Percentiles rank a stretch among this genome's conserved stretches.
phyloP scores from a whole-genome alignment of 805 yeast species.

The Yamadazyma takamatsuzukensis region DNA sequence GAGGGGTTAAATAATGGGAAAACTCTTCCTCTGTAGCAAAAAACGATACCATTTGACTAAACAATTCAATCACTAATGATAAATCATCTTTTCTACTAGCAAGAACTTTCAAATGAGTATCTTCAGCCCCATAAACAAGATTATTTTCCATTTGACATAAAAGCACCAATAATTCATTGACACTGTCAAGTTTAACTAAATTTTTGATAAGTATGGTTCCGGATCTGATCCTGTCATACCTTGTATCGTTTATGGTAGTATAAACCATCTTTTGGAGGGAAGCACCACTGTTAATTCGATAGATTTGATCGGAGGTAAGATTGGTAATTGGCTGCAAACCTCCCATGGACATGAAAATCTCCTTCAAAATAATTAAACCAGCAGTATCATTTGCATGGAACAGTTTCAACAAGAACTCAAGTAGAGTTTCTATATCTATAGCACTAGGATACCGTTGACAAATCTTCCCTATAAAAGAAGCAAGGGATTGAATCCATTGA shows the following conservation, averaged over 20 bases:
- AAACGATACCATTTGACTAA: constrained; percentile 51
- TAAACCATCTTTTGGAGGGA: constrained; percentile 55
- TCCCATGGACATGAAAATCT: constrained; percentile 67
- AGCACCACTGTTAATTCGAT: constrained; percentile 60
- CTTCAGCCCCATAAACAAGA: constrained; percentile 29
- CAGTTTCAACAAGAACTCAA: constrained; percentile 58
- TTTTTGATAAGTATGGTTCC: constrained; percentile 48
- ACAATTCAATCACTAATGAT: constrained; percentile 61
- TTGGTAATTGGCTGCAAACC: constrained; percentile 73
- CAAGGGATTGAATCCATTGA: constrained; percentile 81
- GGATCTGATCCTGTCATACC: constrained; percentile 46
- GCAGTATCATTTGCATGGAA: constrained; percentile 57
- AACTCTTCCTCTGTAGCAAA: constrained; percentile 38
- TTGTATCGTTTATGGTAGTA: constrained; percentile 53
- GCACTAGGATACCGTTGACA: constrained; percentile 48
- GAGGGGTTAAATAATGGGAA: constrained; percentile 32
- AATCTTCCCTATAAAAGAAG: constrained; percentile 74
- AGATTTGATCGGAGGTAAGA: constrained; percentile 61
- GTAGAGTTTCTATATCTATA: constrained; percentile 61
- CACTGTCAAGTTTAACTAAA: constrained; percentile 39
- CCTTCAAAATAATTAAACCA: constrained; percentile 62
- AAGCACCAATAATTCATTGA: constrained; percentile 65
- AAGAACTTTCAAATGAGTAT: constrained; percentile 63
- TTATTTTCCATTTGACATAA: constrained; percentile 48
- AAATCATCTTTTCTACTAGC: constrained; percentile 73